Percentiles rank a stretch among this genome's conserved stretches.
Evolutionary conservation across 1,284 basidiomycete genomes (phyloP).

Genomic region (Ceratorhiza oryzae-sativae): DNA sequence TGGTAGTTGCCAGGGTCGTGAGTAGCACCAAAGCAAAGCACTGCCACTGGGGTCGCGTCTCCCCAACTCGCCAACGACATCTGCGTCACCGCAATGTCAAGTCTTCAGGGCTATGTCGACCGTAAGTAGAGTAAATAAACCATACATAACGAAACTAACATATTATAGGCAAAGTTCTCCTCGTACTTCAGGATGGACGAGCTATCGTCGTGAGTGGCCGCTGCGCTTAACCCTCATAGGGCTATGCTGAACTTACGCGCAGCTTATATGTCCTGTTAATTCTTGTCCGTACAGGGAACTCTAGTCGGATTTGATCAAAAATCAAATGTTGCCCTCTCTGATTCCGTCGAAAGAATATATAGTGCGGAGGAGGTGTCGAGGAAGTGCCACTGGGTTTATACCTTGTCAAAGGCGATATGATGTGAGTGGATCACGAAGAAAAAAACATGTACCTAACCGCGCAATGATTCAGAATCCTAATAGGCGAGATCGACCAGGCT

Average conservation of each 20-base stretch:
- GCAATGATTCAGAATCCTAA: slow-evolving; percentile 67
- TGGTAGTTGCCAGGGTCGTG: neutral
- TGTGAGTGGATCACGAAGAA: slow-evolving; percentile 61
- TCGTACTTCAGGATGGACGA: slow-evolving; percentile 90
- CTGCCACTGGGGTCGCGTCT: neutral
- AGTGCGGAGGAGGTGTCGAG: slow-evolving; percentile 89
- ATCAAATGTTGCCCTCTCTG: slow-evolving; percentile 90
- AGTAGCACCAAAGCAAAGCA: slow-evolving; percentile 15
- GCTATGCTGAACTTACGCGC: slow-evolving; percentile 22
- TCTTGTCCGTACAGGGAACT: slow-evolving; percentile 64
- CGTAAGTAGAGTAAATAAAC: too few species aligned
- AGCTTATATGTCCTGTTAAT: slow-evolving; percentile 32
- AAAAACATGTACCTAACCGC: slow-evolving; percentile 49
- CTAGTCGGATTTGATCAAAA: slow-evolving; percentile 92
- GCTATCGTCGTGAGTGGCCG: slow-evolving; percentile 73
- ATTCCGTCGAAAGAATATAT: slow-evolving; percentile 90
- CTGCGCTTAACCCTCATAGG: slow-evolving; percentile 21
- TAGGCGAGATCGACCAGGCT: slow-evolving; percentile 90
- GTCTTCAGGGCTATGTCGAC: slow-evolving; percentile 85
- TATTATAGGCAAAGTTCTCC: slow-evolving; percentile 80
- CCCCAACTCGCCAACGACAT: slow-evolving; percentile 10
- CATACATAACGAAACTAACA: too few species aligned
- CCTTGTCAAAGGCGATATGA: slow-evolving; percentile 97
- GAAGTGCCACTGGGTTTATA: slow-evolving; percentile 96
- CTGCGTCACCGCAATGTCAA: slow-evolving; percentile 62